Evolutionary conservation across 345 rosid genomes (phyloP).

Genomic region (Turritis glabra): DNA sequence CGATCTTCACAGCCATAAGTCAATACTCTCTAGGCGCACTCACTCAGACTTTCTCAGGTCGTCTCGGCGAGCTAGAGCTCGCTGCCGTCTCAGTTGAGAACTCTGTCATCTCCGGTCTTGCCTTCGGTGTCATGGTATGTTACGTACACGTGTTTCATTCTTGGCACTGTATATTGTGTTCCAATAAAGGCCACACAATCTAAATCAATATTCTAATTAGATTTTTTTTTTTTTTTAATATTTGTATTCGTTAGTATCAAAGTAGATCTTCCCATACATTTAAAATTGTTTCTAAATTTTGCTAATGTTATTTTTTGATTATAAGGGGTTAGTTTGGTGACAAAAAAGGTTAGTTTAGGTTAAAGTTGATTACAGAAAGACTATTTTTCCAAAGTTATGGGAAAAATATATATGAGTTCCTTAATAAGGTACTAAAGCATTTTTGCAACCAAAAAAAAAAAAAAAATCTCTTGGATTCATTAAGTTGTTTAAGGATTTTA

Average conservation of each 20-base stretch:
- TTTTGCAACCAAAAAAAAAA: neutral
- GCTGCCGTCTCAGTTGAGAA: constrained; percentile 92
- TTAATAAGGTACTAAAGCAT: neutral
- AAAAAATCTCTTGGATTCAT: neutral
- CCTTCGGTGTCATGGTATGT: constrained; percentile 81
- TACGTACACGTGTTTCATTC: constrained; percentile 31
- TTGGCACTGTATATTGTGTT: neutral
- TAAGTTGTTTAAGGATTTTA: no score
- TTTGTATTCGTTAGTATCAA: neutral
- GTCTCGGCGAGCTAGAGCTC: constrained; percentile 69
- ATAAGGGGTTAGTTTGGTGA: neutral
- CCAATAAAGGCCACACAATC: constrained; percentile 6
- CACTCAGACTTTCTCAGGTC: constrained; percentile 83
- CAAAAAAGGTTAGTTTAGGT: neutral
- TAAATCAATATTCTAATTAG: neutral
- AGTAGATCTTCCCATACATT: constrained; percentile 6
- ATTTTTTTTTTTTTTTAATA: neutral
- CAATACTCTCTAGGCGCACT: constrained; percentile 93
- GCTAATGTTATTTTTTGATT: neutral
- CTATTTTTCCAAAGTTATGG: neutral
- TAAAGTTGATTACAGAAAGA: neutral
- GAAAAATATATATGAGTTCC: neutral
- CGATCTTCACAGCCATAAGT: constrained; percentile 68
- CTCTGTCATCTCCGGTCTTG: constrained; percentile 84
- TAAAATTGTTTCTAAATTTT: neutral